A percentile compares a stretch with the other conserved stretches of the same genome.
Evolutionary conservation across 2,329 filamentous ascomycete genomes (phyloP).

Genomic region (Cladobotryum protrusum): DNA sequence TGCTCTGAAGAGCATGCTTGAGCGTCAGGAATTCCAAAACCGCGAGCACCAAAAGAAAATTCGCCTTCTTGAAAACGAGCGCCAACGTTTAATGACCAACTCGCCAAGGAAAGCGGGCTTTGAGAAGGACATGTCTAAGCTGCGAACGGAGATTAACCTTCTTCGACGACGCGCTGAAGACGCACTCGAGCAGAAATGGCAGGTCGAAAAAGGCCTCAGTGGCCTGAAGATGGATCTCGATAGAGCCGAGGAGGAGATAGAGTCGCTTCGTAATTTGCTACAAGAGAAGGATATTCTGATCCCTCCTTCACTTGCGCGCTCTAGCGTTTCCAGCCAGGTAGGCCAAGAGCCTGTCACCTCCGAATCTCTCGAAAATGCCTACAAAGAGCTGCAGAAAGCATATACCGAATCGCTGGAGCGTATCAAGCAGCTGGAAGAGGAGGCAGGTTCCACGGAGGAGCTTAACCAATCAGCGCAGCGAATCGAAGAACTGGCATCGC

Average conservation of each 20-base stretch:
- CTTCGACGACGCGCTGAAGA: constrained; percentile 86
- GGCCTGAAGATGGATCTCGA: constrained; percentile 96
- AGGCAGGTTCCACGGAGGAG: constrained; percentile 50
- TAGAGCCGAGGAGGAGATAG: constrained; percentile 87
- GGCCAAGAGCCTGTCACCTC: constrained; percentile 51
- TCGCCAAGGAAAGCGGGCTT: constrained; percentile 73
- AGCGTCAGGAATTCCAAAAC: constrained; percentile 79
- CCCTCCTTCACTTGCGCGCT: constrained; percentile 51
- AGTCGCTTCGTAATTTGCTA: constrained; percentile 70
- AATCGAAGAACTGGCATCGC: constrained; percentile 70
- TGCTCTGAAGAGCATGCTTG: constrained; percentile 76
- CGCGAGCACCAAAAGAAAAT: constrained; percentile 79
- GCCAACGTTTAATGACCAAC: constrained; percentile 62
- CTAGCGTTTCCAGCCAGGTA: constrained; percentile 27
- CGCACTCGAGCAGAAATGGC: constrained; percentile 91
- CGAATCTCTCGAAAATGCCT: constrained; percentile 66
- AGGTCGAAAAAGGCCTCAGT: constrained; percentile 82
- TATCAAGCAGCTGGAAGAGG: constrained; percentile 57
- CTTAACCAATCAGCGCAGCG: constrained; percentile 67
- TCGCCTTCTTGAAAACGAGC: constrained; percentile 67
- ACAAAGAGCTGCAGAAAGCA: constrained; percentile 66
- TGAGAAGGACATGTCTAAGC: constrained; percentile 70
- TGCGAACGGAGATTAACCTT: constrained; percentile 78
- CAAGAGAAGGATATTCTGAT: constrained; percentile 77
- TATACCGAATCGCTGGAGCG: constrained; percentile 61